Evolutionary conservation across 2,329 filamentous ascomycete genomes (phyloP).

Genomic region (Beauveria sp.): DNA sequence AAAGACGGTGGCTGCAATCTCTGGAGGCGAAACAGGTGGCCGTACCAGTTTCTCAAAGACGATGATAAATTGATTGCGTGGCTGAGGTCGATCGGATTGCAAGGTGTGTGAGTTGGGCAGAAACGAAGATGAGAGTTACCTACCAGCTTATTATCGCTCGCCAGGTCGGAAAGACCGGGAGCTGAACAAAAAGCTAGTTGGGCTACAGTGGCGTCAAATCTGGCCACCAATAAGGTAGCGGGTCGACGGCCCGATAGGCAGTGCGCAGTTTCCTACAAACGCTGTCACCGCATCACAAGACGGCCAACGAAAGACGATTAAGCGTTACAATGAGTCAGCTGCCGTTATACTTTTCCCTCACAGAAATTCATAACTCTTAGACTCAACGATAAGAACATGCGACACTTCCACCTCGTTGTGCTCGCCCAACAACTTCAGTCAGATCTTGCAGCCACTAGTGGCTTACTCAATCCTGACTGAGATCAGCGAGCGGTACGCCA

Average conservation of each 20-base stretch:
- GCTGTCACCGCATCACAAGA: no score
- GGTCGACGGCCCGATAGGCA: no score
- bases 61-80: neutral
- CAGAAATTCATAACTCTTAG: no score
- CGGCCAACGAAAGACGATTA: no score
- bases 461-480: neutral
- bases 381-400: neutral
- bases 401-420: neutral
- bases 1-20: neutral
- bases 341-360: no score
- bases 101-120: slow-evolving; percentile 3
- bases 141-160: no score
- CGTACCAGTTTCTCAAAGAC: neutral
- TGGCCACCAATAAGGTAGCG: no score
- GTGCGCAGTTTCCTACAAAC: no score
- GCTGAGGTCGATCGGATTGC: slow-evolving; percentile 1
- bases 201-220: neutral
- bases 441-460: neutral
- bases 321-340: no score
- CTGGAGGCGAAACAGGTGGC: neutral
- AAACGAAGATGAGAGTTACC: neutral
- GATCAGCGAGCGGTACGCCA: slow-evolving; percentile 3
- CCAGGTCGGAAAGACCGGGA: neutral
- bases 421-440: neutral
- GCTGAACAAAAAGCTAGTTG: neutral